These are phyloP conservation scores for Tubosaeta brunneosetosa DNA, from an alignment of 768 basidiomycete species.

Conservation along the genomic window DNA sequence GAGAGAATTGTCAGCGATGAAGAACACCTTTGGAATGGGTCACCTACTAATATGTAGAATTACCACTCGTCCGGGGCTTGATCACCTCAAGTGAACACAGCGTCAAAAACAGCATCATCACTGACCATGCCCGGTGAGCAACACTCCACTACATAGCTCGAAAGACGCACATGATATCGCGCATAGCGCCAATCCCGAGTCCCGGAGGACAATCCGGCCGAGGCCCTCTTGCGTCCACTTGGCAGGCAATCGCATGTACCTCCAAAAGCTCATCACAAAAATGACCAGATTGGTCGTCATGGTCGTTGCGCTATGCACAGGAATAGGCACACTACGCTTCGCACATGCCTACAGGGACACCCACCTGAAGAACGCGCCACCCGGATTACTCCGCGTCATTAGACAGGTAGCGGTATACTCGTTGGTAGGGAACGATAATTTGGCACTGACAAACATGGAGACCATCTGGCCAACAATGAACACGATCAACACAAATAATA, in stretches of 20 bases:
- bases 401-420: slow-evolving; percentile 13
- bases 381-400: slow-evolving; percentile 5
- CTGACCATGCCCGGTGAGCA: slow-evolving; percentile 1
- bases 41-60: slow-evolving; percentile 20
- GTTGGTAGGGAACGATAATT: slow-evolving; percentile 1
- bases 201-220: slow-evolving; percentile 10
- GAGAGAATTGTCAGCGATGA: not conserved
- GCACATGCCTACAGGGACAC: not conserved
- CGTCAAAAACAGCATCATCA: slow-evolving; percentile 13
- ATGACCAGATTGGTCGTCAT: slow-evolving; percentile 10
- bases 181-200: slow-evolving; percentile 5
- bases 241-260: slow-evolving; percentile 8
- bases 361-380: slow-evolving; percentile 18
- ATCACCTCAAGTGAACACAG: slow-evolving; percentile 10
- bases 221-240: slow-evolving; percentile 2
- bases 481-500: slow-evolving; percentile 5
- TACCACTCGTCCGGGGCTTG: slow-evolving; percentile 5
- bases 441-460: slow-evolving; percentile 17
- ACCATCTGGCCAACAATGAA: slow-evolving; percentile 10
- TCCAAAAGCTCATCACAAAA: slow-evolving; percentile 15
- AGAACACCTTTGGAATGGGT: not conserved
- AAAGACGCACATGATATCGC: not conserved
- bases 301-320: slow-evolving; percentile 10
- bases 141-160: not conserved
- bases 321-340: not conserved